Evolutionary conservation across 306 rosid species (phyloP).

Genomic region (Astragalus membranaceus): DNA sequence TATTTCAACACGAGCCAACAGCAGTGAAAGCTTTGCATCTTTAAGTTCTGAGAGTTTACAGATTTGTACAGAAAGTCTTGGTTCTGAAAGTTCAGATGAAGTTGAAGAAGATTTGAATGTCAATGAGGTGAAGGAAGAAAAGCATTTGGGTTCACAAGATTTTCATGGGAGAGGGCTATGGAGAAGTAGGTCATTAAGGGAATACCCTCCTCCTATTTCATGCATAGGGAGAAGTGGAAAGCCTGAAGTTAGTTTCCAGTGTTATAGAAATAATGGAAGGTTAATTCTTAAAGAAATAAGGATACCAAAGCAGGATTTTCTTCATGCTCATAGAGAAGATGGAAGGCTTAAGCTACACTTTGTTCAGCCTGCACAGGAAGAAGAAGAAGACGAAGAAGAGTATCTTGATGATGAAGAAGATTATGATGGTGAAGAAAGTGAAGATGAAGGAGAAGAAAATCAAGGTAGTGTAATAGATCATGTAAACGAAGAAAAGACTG

Average conservation of each 20-base stretch:
- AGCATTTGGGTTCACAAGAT: not conserved
- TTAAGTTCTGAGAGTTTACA: conserved; percentile 45
- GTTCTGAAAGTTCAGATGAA: conserved; percentile 65
- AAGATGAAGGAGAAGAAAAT: not conserved
- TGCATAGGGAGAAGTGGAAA: conserved; percentile 63
- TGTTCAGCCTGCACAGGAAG: conserved; percentile 35
- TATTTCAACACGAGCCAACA: not conserved
- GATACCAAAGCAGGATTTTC: conserved; percentile 51
- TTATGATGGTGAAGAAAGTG: not conserved
- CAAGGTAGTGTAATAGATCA: conserved; percentile 1
- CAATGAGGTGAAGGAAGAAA: conserved; percentile 11
- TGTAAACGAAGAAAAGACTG: not conserved
- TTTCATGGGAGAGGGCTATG: conserved; percentile 15
- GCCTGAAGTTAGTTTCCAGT: conserved; percentile 63
- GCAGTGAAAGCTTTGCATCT: conserved; percentile 37
- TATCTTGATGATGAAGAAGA: not conserved
- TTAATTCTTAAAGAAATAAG: conserved; percentile 61
- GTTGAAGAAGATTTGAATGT: conserved; percentile 50
- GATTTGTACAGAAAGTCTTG: conserved; percentile 67
- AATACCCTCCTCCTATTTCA: conserved; percentile 86
- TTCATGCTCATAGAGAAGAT: conserved; percentile 76
- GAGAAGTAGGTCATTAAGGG: conserved; percentile 24
- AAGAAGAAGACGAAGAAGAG: not conserved
- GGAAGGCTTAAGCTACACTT: conserved; percentile 70
- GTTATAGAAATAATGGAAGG: conserved; percentile 65